phyloP scores from a whole-genome alignment of 257 asterid species.

The Przewalskia tangutica region DNA sequence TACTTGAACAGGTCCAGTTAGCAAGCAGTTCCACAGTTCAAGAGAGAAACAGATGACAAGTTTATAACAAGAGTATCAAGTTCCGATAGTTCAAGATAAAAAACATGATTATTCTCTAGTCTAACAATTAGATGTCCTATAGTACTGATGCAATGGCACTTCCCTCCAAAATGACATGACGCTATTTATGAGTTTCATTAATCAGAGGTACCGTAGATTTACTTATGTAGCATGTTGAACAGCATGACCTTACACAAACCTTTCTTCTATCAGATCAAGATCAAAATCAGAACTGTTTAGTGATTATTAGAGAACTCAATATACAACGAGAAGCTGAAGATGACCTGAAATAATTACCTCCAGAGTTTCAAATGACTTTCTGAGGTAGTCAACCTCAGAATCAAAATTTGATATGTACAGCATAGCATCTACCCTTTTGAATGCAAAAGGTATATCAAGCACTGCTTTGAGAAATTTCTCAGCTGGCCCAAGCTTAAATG shows the following conservation, averaged over 20 bases:
- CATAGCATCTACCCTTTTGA: constrained; percentile 78
- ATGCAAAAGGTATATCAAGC: constrained; percentile 76
- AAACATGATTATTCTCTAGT: background rate
- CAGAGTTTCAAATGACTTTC: constrained; percentile 66
- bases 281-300: background rate
- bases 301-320: background rate
- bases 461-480: constrained; percentile 80
- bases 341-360: constrained; percentile 53
- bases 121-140: background rate
- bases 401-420: constrained; percentile 70
- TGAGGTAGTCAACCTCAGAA: constrained; percentile 79
- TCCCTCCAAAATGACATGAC: background rate
- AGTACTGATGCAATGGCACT: background rate
- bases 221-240: background rate
- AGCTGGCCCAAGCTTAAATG: constrained; percentile 71
- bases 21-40: background rate
- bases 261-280: background rate
- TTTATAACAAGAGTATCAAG: background rate
- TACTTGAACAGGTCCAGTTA: background rate
- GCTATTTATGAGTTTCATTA: background rate
- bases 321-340: constrained; percentile 1
- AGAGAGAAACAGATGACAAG: background rate
- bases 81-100: background rate
- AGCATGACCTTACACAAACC: background rate
- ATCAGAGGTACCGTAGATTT: background rate